A percentile compares a stretch with the other conserved stretches of the same genome.
Evolutionary conservation across 352 stramenopile species (phyloP).

Genomic region (Thalassiosira exigua): DNA sequence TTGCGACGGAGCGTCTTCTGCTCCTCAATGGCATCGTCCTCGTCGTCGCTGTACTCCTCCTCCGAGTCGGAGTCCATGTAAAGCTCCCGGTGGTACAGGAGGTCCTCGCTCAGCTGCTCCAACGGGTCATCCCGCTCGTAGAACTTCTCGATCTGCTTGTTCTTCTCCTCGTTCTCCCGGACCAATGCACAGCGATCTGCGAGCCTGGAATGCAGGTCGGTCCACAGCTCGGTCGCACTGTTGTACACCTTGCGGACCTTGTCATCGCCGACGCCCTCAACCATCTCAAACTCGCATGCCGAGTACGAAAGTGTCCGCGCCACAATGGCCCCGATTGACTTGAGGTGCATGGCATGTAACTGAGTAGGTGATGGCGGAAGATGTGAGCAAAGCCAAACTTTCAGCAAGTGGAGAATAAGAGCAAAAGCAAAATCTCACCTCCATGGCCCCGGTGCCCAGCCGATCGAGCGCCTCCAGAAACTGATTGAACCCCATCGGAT

Average conservation of each 20-base stretch:
- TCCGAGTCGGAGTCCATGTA: conserved; percentile 41
- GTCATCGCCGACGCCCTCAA: conserved; percentile 45
- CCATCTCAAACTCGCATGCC: conserved; percentile 70
- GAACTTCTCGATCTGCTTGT: conserved; percentile 34
- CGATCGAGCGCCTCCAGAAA: conserved; percentile 83
- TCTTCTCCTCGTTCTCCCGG: neutral
- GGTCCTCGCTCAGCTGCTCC: conserved; percentile 12
- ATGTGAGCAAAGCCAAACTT: neutral
- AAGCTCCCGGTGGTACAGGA: conserved; percentile 35
- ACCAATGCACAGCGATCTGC: conserved; percentile 34
- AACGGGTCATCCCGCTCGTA: neutral
- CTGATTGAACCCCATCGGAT: conserved; percentile 72
- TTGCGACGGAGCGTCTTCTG: conserved; percentile 38
- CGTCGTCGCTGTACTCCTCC: conserved; percentile 66
- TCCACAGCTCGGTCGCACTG: conserved; percentile 47
- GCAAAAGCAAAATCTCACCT: conserved; percentile 40
- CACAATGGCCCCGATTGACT: conserved; percentile 75
- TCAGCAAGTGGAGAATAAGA: neutral
- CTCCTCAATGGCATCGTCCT: conserved; percentile 40
- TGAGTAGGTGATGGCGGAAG: neutral
- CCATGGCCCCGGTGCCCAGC: conserved; percentile 83
- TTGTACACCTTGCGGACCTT: conserved; percentile 51
- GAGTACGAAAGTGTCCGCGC: conserved; percentile 77
- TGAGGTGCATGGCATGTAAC: conserved; percentile 86
- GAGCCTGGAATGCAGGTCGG: conserved; percentile 43